Percentiles rank a stretch among this genome's conserved stretches.
These are phyloP conservation scores for Camillea tinctor DNA, from an alignment of 2,329 filamentous ascomycete genomes.

Conservation along the genomic window DNA sequence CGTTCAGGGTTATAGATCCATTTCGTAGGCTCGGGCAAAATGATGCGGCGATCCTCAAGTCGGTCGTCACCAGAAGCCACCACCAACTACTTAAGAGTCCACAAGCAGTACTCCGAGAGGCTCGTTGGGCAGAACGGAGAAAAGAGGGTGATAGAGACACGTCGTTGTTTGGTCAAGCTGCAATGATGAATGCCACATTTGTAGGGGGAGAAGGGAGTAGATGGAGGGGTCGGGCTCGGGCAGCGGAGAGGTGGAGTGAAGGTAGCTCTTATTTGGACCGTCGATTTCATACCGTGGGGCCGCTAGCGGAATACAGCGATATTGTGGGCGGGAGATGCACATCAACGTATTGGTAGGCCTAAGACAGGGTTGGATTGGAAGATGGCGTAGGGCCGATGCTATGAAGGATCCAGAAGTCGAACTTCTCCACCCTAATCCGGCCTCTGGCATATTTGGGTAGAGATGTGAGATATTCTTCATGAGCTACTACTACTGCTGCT, in stretches of 20 bases:
- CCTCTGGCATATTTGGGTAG: conserved; percentile 13
- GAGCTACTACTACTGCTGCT: not conserved
- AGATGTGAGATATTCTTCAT: conserved; percentile 7
- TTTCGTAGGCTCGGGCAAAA: conserved; percentile 22
- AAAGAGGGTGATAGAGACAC: conserved; percentile 23
- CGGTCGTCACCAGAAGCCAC: conserved; percentile 15
- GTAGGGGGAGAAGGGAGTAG: conserved; percentile 24
- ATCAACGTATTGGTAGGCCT: conserved; percentile 29
- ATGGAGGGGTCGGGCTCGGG: conserved; percentile 33
- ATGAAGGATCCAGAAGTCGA: conserved; percentile 11
- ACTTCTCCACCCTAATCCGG: conserved; percentile 21
- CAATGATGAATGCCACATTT: conserved; percentile 26
- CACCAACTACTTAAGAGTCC: conserved; percentile 15
- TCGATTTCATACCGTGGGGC: conserved; percentile 34
- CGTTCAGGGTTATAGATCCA: conserved; percentile 19
- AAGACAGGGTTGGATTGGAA: conserved; percentile 28
- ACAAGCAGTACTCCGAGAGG: conserved; percentile 17
- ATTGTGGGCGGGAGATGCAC: conserved; percentile 33
- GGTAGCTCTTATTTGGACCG: conserved; percentile 31
- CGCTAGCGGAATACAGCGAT: conserved; percentile 30
- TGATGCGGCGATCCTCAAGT: conserved; percentile 21
- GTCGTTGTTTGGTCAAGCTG: conserved; percentile 26
- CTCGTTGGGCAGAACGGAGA: conserved; percentile 13
- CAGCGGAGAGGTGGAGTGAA: conserved; percentile 32
- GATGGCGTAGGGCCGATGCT: conserved; percentile 26